Base-by-base conservation (phyloP, 805 yeast species). In the Diddensiella transvaalensis region DNA sequence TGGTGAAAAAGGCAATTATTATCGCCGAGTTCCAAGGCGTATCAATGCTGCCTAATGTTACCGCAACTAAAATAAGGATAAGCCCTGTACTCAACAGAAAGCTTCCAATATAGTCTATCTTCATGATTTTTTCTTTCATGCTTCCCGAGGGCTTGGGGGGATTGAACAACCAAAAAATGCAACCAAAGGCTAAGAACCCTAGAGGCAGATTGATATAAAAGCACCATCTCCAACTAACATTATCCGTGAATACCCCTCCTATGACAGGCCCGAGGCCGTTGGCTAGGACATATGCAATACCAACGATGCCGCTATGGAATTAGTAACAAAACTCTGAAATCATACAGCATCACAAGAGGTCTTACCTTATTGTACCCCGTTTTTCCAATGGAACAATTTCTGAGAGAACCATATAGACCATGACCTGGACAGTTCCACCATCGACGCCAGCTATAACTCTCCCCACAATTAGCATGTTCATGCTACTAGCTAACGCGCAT, bases 351-450 rank as follows among this genome's bases (percentile, higher is more conserved):
- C 32, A 26, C 32, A 26, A n/a, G n/a, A n/a, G n/a, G n/a, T n/a
- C 3, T 15, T 22, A 19, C 5, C 22, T 15, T 26, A 38, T 22
- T 23, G 36, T 10, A n/a, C 51, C 47, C 10, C 52, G 39, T 15
- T 41, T 39, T 22, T 43, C 13, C 10, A 47, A 13, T n/a, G 52
- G 51, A 21, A 22, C 48, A 8, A 49, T 41, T 33, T 79, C 83
- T 3, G 81, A 69, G 10, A 73, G 67, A 22, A 81, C 76, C 23
- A 79, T 74, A 47, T 73, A 66, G 4, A 70, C 74, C 63, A 76
- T 64, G 1, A 79, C 64, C 57, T 77, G 81, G 33, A 80, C 71
- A 26, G 82, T 81, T 33, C 82, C 79, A 6, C 79, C 85, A 18
- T 86, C 87, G 35, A 79, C 57, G 46, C 87, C 87, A 43, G 47